A percentile compares a stretch with the other conserved stretches of the same genome.
phyloP scores from a whole-genome alignment of 1,284 basidiomycete genomes.

The Cerioporus squamosus region DNA sequence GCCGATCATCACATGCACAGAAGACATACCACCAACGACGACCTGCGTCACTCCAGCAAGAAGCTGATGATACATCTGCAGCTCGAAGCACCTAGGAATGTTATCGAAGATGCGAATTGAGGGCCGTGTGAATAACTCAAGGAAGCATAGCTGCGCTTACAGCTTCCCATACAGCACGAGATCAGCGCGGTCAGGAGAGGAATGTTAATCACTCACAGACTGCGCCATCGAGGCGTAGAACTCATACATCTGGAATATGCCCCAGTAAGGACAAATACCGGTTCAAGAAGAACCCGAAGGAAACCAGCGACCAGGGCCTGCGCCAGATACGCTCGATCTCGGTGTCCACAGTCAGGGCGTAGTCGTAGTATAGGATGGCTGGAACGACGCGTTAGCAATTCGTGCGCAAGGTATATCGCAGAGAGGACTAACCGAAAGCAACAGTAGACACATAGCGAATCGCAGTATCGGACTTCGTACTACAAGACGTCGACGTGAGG shows the following conservation, averaged over 20 bases:
- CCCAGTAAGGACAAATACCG: slow-evolving; percentile 6
- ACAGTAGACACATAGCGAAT: not conserved
- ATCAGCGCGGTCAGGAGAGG: not conserved
- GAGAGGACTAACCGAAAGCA: not conserved
- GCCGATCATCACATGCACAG: not conserved
- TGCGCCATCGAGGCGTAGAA: not conserved
- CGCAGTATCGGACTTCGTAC: not conserved
- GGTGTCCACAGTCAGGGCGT: slow-evolving; percentile 31
- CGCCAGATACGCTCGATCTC: slow-evolving; percentile 24
- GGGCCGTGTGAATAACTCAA: no score
- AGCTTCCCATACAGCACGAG: no score
- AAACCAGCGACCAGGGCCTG: not conserved
- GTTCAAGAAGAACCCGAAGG: slow-evolving; percentile 11
- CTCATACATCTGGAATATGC: slow-evolving; percentile 4
- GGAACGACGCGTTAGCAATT: no score
- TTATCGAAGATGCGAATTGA: no score
- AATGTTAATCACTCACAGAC: not conserved
- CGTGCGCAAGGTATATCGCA: not conserved
- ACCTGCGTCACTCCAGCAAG: slow-evolving; percentile 4
- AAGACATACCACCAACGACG: slow-evolving; percentile 6
- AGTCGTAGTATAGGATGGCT: slow-evolving; percentile 10
- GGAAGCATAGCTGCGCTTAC: no score
- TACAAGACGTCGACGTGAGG: not conserved
- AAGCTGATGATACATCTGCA: slow-evolving; percentile 14
- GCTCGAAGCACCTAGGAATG: slow-evolving; percentile 1